Evolutionary conservation across 2,329 filamentous ascomycete species (phyloP).

Genomic region (Pseudogymnoascus sp.): DNA sequence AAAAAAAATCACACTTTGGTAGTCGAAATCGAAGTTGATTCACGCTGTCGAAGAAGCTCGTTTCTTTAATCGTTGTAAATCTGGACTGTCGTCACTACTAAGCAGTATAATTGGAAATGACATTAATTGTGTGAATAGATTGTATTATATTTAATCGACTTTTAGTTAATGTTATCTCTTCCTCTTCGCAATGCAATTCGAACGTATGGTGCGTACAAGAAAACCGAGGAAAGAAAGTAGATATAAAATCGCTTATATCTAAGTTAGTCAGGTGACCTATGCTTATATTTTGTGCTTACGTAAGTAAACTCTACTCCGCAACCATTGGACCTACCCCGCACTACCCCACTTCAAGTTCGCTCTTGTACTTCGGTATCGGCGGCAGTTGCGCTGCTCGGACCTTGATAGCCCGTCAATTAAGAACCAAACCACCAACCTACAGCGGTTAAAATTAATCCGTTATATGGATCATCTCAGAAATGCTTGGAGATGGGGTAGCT

Average conservation of each 20-base stretch:
- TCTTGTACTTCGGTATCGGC: neutral
- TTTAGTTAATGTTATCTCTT: too few species aligned
- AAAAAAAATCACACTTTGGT: neutral
- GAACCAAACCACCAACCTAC: neutral
- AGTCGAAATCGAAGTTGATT: neutral
- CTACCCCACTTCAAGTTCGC: neutral
- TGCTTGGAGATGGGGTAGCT: conserved; percentile 1
- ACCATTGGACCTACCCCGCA: neutral
- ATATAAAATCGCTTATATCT: neutral
- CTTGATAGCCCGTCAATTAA: neutral
- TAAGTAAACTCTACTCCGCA: neutral
- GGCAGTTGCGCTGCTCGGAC: neutral
- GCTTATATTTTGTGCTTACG: neutral
- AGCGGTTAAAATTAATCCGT: conserved; percentile 1
- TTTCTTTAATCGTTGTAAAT: neutral
- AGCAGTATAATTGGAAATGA: too few species aligned
- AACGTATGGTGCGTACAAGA: too few species aligned
- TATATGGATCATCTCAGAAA: conserved; percentile 1
- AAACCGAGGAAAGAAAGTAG: neutral
- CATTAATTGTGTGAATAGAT: too few species aligned
- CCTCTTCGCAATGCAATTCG: too few species aligned
- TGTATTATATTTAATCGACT: too few species aligned
- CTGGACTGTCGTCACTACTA: neutral
- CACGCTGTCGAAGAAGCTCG: neutral
- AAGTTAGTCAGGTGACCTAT: neutral